Percentiles rank a stretch among this genome's conserved stretches.
These are phyloP conservation scores for Scytalidium lignicola DNA, from an alignment of 2,329 filamentous ascomycete genomes.

Conservation along the genomic window DNA sequence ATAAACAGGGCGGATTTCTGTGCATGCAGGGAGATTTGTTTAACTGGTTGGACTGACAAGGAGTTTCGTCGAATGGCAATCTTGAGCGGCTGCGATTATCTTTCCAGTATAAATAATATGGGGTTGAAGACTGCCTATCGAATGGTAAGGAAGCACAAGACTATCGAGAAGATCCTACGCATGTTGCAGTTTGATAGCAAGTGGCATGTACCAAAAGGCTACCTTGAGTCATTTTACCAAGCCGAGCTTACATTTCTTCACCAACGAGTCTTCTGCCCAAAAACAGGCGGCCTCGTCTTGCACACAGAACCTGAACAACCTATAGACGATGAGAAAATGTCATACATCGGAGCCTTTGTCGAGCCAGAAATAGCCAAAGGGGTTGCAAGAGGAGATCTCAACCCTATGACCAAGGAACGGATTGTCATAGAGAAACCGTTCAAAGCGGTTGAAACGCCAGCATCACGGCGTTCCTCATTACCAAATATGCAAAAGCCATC, in stretches of 20 bases:
- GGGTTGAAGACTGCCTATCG: constrained; percentile 92
- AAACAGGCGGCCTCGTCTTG: constrained; percentile 64
- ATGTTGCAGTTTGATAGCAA: constrained; percentile 89
- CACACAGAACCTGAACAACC: constrained; percentile 62
- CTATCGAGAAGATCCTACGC: constrained; percentile 73
- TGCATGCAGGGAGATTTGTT: constrained; percentile 77
- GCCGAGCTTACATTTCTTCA: constrained; percentile 92
- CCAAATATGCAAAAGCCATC: constrained; percentile 12
- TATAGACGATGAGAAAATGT: constrained; percentile 63
- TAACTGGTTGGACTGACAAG: constrained; percentile 86
- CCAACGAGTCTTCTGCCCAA: constrained; percentile 89
- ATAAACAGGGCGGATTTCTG: constrained; percentile 87
- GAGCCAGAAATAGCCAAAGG: constrained; percentile 63
- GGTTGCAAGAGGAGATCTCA: constrained; percentile 75
- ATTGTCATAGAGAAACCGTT: constrained; percentile 23
- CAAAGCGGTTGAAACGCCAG: constrained; percentile 14
- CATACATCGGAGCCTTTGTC: constrained; percentile 74
- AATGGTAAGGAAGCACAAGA: constrained; percentile 84
- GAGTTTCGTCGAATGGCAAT: constrained; percentile 97
- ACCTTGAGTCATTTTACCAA: constrained; percentile 74
- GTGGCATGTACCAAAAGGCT: constrained; percentile 72
- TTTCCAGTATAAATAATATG: constrained; percentile 78
- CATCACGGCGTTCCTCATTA: constrained; percentile 13
- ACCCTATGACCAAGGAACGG: constrained; percentile 80
- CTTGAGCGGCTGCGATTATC: constrained; percentile 91